Base-by-base conservation (phyloP, 306 rosid species). In the Acacia acuminata region DNA sequence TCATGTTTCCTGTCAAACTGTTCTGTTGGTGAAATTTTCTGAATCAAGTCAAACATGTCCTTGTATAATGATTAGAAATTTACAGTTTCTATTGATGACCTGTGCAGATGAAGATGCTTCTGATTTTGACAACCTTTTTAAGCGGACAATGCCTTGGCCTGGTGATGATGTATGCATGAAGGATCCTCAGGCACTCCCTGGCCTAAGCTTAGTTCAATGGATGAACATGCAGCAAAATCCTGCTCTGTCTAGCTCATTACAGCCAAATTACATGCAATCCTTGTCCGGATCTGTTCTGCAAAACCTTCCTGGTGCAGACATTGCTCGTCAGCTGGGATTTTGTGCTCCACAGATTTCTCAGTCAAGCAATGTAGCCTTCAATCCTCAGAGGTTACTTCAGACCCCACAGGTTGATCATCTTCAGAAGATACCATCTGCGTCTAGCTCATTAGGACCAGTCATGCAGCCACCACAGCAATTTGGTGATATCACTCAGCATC, bases 181-280 rank as follows among this genome's bases (percentile, higher is more conserved):
- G 82, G 98, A 91, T 80, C 88, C 94, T 22, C 99, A 96, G 77
- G 92, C 86, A 79, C 86, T 89, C 47, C 91, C 92, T 30, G 97
- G 97, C 72, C 69, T 96, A 50, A 96, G 96, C 91, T 89, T 96
- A 84, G 97, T 92, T 82, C 99, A 96, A 79, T 96, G 99, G 99
- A 96, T 96, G 99, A 96, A 86, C 90, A 82, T 94, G 94, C 98
- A 92, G 85, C 96, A 94, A 82, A 94, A 88, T 84, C 89, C 99
- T 44, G 77, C 92, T 7, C 16, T 88, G 60, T 85, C 91, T 58
- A 89, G 88, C 90, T 81, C 97, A 81, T 38, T 93, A 65, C 98
- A 93, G 87, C 85, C 90, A 67, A 95, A 88, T 85, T 91, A 88
- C 73, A 78, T 85, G 85, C 92, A 93, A 40, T 85, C 94, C 44